phyloP scores from a whole-genome alignment of 1,284 basidiomycete species.

The Boletus sp. region DNA sequence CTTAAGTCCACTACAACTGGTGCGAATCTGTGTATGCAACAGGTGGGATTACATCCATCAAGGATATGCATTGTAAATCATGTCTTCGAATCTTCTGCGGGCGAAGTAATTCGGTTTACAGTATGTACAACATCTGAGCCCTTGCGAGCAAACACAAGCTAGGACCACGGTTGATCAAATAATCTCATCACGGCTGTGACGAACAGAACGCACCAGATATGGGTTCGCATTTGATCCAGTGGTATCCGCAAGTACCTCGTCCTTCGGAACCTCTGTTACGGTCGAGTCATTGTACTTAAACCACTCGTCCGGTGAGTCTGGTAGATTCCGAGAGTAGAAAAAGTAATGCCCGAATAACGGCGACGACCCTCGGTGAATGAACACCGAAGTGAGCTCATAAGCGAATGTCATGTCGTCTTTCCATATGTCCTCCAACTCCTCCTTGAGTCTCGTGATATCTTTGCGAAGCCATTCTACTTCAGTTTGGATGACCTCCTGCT shows the following conservation, averaged over 20 bases:
- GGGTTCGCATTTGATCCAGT: slow-evolving; percentile 83
- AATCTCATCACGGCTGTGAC: not conserved
- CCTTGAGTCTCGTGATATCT: slow-evolving; percentile 61
- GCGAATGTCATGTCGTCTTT: slow-evolving; percentile 64
- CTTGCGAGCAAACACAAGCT: slow-evolving; percentile 84
- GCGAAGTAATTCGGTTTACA: slow-evolving; percentile 61
- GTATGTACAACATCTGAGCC: slow-evolving; percentile 76
- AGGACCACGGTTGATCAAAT: slow-evolving; percentile 8
- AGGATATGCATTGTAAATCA: slow-evolving; percentile 36
- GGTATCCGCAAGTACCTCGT: slow-evolving; percentile 78
- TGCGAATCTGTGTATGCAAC: slow-evolving; percentile 18
- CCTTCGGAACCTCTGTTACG: slow-evolving; percentile 73
- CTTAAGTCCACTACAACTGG: slow-evolving; percentile 12
- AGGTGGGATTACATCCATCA: slow-evolving; percentile 22
- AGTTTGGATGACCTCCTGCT: slow-evolving; percentile 54
- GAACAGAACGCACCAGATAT: slow-evolving; percentile 63
- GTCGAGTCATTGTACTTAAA: slow-evolving; percentile 95
- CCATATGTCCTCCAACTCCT: slow-evolving; percentile 82
- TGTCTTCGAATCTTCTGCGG: slow-evolving; percentile 24
- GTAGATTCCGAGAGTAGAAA: slow-evolving; percentile 85
- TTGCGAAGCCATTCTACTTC: slow-evolving; percentile 70
- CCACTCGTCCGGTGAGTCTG: slow-evolving; percentile 78
- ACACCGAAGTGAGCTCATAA: slow-evolving; percentile 94
- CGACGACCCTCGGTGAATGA: slow-evolving; percentile 90
- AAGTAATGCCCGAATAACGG: slow-evolving; percentile 89